These are phyloP conservation scores for Diaporthe vexans DNA, from an alignment of 2,329 filamentous ascomycete species.

Conservation along the genomic window DNA sequence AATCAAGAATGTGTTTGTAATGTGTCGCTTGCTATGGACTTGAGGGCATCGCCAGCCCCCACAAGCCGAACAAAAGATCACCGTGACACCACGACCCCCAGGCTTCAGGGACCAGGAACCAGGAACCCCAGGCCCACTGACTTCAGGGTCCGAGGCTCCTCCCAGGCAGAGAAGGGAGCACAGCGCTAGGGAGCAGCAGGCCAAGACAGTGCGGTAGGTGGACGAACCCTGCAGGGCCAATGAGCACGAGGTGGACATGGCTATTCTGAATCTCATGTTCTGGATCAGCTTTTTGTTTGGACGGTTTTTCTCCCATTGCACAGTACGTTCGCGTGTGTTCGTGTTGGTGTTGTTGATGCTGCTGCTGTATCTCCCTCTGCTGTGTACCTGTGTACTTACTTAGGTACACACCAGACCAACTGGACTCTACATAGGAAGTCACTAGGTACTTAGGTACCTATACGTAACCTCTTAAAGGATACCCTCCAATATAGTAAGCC, in stretches of 20 bases:
- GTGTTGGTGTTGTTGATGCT: not conserved
- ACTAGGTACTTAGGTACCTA: too few species aligned
- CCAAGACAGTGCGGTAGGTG: not conserved
- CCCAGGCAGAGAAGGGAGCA: not conserved
- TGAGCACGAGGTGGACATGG: constrained; percentile 6
- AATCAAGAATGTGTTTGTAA: not conserved
- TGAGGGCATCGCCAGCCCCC: constrained; percentile 33
- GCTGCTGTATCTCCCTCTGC: not conserved
- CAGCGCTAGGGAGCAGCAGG: constrained; percentile 7
- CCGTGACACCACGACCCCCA: not conserved
- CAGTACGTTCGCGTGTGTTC: not conserved
- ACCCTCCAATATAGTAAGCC: too few species aligned
- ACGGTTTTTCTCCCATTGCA: not conserved
- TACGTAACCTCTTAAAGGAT: too few species aligned
- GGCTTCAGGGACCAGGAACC: constrained; percentile 7
- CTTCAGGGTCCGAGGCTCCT: constrained; percentile 1
- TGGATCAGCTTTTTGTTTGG: constrained; percentile 3
- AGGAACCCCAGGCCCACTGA: not conserved
- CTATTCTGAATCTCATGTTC: constrained; percentile 25
- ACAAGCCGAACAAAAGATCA: not conserved
- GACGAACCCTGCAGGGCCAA: constrained; percentile 19
- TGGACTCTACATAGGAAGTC: too few species aligned
- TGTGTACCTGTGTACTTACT: too few species aligned
- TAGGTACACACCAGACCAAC: too few species aligned
- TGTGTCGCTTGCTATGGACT: not conserved